Conservation (phyloP, 2,329 filamentous ascomycete species). For the Pseudocercospora cruenta region DNA sequence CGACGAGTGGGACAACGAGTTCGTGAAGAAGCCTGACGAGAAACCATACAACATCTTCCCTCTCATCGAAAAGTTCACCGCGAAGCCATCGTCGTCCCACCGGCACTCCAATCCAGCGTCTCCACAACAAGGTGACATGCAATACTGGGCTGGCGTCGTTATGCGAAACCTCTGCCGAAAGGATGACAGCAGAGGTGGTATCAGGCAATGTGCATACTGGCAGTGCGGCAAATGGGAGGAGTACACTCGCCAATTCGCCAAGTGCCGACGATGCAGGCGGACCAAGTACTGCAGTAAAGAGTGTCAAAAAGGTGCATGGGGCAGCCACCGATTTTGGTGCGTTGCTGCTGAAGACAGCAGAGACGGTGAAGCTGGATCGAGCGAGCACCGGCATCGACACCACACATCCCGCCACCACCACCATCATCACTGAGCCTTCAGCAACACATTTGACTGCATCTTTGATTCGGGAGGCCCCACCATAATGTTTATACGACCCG, state of each 20-base stretch:
- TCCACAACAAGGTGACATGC: constrained; percentile 67
- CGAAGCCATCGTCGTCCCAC: constrained; percentile 65
- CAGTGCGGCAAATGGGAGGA: constrained; percentile 99
- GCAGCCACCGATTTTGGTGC: constrained; percentile 98
- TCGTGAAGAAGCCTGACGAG: constrained; percentile 48
- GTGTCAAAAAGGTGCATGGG: constrained; percentile 98
- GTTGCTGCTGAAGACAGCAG: constrained; percentile 65
- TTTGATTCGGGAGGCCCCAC: constrained; percentile 4
- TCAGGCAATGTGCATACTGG: constrained; percentile 96
- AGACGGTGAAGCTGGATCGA: constrained; percentile 29
- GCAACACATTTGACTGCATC: background rate
- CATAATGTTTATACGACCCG: constrained; percentile 17
- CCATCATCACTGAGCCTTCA: constrained; percentile 27
- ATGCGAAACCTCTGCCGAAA: constrained; percentile 99
- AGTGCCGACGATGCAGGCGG: constrained; percentile 90
- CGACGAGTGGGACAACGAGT: constrained; percentile 91
- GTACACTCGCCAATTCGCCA: constrained; percentile 93
- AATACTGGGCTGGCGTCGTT: constrained; percentile 98
- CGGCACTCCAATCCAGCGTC: constrained; percentile 63
- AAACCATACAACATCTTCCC: constrained; percentile 80
- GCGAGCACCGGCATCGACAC: constrained; percentile 34
- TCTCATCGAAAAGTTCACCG: constrained; percentile 96
- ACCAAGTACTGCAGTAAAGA: constrained; percentile 98
- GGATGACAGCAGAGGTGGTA: constrained; percentile 90
- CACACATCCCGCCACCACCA: constrained; percentile 20